Conservation (phyloP, 805 yeast genomes). For the Sugiyamaella qingdaonensis region DNA sequence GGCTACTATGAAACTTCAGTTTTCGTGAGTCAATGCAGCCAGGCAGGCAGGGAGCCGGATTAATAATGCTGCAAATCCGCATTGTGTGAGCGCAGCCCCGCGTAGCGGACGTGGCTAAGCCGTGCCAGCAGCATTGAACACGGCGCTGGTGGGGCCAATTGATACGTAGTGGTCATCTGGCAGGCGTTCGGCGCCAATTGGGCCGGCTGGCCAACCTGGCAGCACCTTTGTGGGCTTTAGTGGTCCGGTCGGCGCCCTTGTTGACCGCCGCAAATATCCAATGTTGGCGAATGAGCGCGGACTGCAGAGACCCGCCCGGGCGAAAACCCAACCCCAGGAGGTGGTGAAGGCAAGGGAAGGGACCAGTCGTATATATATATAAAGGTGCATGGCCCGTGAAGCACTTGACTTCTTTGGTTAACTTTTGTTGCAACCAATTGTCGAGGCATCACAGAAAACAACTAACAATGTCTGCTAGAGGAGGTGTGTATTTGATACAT, state of each 20-base stretch:
- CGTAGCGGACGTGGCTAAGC: too few species aligned
- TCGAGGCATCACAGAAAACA: neutral
- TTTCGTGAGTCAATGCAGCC: too few species aligned
- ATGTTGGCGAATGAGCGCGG: constrained; percentile 1
- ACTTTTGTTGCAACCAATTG: constrained; percentile 2
- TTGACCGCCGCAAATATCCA: neutral
- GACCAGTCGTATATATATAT: constrained; percentile 2
- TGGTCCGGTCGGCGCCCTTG: too few species aligned
- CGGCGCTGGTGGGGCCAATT: too few species aligned
- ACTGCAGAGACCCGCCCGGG: constrained; percentile 5
- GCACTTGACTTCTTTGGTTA: constrained; percentile 2
- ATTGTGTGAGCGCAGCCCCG: too few species aligned
- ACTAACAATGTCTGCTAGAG: constrained; percentile 13
- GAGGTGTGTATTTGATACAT: constrained; percentile 5
- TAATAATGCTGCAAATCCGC: too few species aligned
- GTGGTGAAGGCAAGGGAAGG: constrained; percentile 7
- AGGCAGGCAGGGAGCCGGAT: too few species aligned
- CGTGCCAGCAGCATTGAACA: too few species aligned
- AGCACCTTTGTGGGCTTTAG: neutral
- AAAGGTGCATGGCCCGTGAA: neutral
- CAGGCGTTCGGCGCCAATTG: too few species aligned
- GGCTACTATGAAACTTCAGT: too few species aligned
- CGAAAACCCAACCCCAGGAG: neutral
- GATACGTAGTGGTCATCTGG: too few species aligned
- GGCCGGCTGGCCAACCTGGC: neutral